phyloP scores from a whole-genome alignment of 176 grass and related monocot genomes.

The Triticum monococcum region DNA sequence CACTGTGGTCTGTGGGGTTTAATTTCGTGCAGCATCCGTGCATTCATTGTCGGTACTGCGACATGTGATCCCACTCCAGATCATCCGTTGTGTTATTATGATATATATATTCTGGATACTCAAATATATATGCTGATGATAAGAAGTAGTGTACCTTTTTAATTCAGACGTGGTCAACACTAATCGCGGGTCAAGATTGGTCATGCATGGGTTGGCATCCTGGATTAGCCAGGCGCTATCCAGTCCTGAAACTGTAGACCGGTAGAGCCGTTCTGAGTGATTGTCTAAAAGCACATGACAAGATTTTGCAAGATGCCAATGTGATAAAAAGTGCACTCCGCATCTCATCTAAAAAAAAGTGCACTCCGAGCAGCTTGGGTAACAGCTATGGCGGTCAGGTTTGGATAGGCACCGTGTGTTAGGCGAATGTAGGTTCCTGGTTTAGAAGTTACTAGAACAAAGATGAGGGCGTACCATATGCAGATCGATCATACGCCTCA shows the following conservation, averaged over 20 bases:
- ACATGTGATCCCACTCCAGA: neutral
- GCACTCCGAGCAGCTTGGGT: neutral
- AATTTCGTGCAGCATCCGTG: neutral
- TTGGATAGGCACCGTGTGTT: neutral
- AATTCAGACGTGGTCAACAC: too few relatives aligned
- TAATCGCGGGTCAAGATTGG: neutral
- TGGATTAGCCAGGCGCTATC: neutral
- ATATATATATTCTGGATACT: too few relatives aligned
- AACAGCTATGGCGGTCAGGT: neutral
- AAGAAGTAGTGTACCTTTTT: too few relatives aligned
- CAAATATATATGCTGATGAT: too few relatives aligned
- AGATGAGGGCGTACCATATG: neutral
- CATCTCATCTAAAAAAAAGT: too few relatives aligned
- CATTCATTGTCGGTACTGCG: neutral
- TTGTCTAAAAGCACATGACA: neutral
- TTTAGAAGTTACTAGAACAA: too few relatives aligned
- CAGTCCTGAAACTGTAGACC: neutral
- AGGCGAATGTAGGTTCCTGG: too few relatives aligned
- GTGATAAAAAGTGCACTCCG: constrained; percentile 12
- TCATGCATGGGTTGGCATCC: neutral
- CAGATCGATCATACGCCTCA: neutral
- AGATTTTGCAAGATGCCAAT: constrained; percentile 13
- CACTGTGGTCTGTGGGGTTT: neutral
- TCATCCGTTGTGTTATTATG: neutral
- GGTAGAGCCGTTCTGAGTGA: neutral